phyloP scores from a whole-genome alignment of 257 asterid species.

The Mentha longifolia region DNA sequence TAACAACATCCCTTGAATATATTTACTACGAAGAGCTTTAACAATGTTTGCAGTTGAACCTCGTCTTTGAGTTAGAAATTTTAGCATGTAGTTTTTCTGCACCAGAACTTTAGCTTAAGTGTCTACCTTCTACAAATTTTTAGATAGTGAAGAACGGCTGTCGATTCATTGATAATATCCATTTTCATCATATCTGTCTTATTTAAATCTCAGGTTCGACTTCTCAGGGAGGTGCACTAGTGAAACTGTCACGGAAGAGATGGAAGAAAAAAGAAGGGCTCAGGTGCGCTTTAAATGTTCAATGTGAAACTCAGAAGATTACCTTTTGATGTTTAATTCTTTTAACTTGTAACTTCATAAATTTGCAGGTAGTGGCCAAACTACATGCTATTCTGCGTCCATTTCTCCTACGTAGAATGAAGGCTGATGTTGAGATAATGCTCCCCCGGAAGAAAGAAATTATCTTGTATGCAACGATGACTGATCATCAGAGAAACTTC shows the following conservation, averaged over 20 bases:
- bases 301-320: constrained; percentile 10
- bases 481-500: constrained; percentile 80
- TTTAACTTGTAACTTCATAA: constrained; percentile 15
- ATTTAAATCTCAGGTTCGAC: constrained; percentile 71
- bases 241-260: constrained; percentile 70
- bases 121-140: neutral
- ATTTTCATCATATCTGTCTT: constrained; percentile 23
- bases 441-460: constrained; percentile 97
- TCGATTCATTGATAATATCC: constrained; percentile 1
- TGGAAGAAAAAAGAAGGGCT: constrained; percentile 83
- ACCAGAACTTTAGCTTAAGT: neutral
- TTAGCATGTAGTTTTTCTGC: neutral
- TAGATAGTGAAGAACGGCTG: neutral
- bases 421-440: constrained; percentile 82
- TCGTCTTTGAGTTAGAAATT: neutral
- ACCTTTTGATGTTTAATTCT: constrained; percentile 16
- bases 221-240: constrained; percentile 77
- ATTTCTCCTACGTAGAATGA: constrained; percentile 93
- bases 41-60: constrained; percentile 19
- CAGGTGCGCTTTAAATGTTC: constrained; percentile 53
- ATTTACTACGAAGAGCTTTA: neutral
- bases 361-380: constrained; percentile 87
- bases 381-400: constrained; percentile 96
- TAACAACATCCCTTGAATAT: neutral
- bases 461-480: constrained; percentile 83